phyloP scores from a whole-genome alignment of 768 basidiomycete genomes.

The Boletus reticuloceps region DNA sequence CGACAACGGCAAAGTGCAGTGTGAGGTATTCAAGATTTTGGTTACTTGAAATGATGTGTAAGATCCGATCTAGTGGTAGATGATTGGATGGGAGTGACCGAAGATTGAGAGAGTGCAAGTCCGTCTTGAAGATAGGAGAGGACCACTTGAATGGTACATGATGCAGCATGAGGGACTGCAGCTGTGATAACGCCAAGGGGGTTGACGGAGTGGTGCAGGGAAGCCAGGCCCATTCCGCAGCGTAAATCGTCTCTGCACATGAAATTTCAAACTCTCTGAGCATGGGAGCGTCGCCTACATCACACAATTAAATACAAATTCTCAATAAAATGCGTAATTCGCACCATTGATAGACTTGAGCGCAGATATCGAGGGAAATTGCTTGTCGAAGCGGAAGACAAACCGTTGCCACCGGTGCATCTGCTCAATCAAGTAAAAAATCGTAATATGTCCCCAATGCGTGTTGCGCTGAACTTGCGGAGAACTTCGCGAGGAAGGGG shows the following conservation, averaged over 20 bases:
- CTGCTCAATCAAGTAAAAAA: slow-evolving; percentile 75
- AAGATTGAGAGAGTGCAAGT: slow-evolving; percentile 57
- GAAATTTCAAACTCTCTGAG: slow-evolving; percentile 78
- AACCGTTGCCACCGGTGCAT: slow-evolving; percentile 84
- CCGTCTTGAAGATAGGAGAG: slow-evolving; percentile 64
- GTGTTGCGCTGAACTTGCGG: slow-evolving; percentile 45
- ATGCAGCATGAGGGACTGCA: slow-evolving; percentile 61
- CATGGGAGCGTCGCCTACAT: slow-evolving; percentile 66
- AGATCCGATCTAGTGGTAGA: slow-evolving; percentile 64
- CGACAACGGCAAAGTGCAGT: slow-evolving; percentile 60
- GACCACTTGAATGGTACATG: slow-evolving; percentile 78
- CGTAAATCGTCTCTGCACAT: slow-evolving; percentile 60
- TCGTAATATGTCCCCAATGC: slow-evolving; percentile 79
- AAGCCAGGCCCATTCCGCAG: slow-evolving; percentile 72
- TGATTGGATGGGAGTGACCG: slow-evolving; percentile 63
- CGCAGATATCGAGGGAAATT: slow-evolving; percentile 70
- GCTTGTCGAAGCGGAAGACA: slow-evolving; percentile 75
- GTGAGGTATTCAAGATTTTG: slow-evolving; percentile 53
- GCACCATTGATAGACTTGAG: slow-evolving; percentile 70
- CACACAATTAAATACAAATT: slow-evolving; percentile 1
- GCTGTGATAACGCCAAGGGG: slow-evolving; percentile 40
- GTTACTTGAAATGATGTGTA: slow-evolving; percentile 63
- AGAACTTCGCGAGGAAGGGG: slow-evolving; percentile 23
- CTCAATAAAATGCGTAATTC: slow-evolving; percentile 19
- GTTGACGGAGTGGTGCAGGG: slow-evolving; percentile 46